Evolutionary conservation across 2,329 filamentous ascomycete genomes (phyloP), one percentile per base, ranked within the genome.

Genomic region (Aspergillus calidoustus): DNA sequence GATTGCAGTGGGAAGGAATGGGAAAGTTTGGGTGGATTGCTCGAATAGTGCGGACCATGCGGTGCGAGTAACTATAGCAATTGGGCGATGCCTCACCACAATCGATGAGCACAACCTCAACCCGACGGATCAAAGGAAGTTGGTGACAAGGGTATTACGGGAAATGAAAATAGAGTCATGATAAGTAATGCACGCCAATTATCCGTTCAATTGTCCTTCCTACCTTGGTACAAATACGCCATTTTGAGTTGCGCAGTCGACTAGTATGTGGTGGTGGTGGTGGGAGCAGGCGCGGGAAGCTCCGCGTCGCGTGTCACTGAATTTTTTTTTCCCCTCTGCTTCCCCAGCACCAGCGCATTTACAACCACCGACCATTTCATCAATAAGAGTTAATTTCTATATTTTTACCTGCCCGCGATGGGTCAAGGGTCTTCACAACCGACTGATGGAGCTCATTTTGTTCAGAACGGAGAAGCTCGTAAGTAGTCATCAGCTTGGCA

Each of bases 1-100:
- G 82, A 91, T 96, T 62, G 94, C 94, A 0, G 91, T 97, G 8
- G 95, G 95, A 19, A 87, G 92, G 72, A 99, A 99, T 76, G 95
- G 95, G 46, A 89, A 87, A 75, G 86, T 98, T 23, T 98, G 95
- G 93, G 91, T 98, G 15, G 89, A 94, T 72, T 93, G 90, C 67
- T 77, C 78, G 5, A 77, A 78, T 60, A 91, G 90, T 30, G 90
- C 83, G 64, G 75, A 78, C 31, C 67, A 63, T 59, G 73, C 74
- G 15, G 80, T 89, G 43, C 90, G 86, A 78, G 88, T 87, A 34
- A 89, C 93, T 7, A 81, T 97, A 64, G 85, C 87, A 0, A 91
- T 98, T 59, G 94, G 93, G 1, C 87, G 87, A 68, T 91, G 92
- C 48, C 81, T 99, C 52, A 84, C 85, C 70, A 87, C 91, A 73